A percentile compares a stretch with the other conserved stretches of the same genome.
These are phyloP conservation scores for Gossypium anomalum DNA, from an alignment of 345 rosid species.

Conservation along the genomic window DNA sequence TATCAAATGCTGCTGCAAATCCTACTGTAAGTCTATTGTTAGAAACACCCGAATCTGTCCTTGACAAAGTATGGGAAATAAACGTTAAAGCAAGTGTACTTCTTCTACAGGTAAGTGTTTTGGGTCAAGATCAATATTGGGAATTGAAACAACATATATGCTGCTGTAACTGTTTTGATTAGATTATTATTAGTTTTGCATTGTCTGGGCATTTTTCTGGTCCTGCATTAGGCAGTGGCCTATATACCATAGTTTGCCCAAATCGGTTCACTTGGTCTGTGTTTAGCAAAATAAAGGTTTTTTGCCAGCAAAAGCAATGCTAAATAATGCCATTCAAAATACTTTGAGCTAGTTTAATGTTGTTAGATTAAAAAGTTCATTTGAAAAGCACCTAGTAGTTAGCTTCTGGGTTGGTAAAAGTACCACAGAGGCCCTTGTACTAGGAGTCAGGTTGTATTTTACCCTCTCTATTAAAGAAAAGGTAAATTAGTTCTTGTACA, in stretches of 20 bases:
- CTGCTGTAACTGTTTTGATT: not conserved
- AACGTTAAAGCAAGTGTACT: constrained; percentile 61
- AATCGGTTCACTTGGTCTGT: not conserved
- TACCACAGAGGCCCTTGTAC: too few relatives aligned
- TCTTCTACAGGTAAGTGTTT: constrained; percentile 42
- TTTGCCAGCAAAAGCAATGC: too few relatives aligned
- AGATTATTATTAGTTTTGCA: not conserved
- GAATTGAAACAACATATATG: not conserved
- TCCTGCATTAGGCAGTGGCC: not conserved
- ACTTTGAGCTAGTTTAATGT: too few relatives aligned
- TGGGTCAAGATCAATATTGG: not conserved
- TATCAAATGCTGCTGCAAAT: constrained; percentile 65
- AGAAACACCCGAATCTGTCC: constrained; percentile 44
- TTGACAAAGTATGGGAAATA: constrained; percentile 69
- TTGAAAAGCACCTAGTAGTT: too few relatives aligned
- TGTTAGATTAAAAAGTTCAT: too few relatives aligned
- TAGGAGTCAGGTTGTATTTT: too few relatives aligned
- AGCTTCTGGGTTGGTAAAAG: too few relatives aligned
- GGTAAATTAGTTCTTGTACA: too few relatives aligned
- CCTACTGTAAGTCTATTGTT: constrained; percentile 41
- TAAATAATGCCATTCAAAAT: too few relatives aligned
- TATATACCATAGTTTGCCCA: not conserved
- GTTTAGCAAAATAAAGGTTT: too few relatives aligned
- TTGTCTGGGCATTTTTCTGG: not conserved
- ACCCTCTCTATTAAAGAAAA: too few relatives aligned